These are phyloP conservation scores for Coix lacrymajobi DNA, from an alignment of 176 grass and related monocot species.

Conservation along the genomic window DNA sequence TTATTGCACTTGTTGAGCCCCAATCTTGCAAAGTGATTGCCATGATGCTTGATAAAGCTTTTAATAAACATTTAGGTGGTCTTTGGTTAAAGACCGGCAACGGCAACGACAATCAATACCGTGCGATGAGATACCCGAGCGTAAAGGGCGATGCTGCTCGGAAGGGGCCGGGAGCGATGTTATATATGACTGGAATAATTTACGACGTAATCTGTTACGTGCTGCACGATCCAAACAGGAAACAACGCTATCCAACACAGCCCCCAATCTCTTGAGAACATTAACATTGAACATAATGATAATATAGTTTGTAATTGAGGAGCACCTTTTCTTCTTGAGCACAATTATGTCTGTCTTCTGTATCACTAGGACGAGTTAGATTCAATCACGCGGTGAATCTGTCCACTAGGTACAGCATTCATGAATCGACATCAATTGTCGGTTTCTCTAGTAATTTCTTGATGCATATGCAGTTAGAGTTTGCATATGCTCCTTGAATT, in stretches of 20 bases:
- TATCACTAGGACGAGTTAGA: background rate
- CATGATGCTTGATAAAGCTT: no score
- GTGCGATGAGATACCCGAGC: no score
- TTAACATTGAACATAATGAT: background rate
- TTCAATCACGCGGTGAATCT: background rate
- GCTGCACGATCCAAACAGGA: no score
- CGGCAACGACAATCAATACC: no score
- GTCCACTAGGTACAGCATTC: background rate
- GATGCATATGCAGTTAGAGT: background rate
- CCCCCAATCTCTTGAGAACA: background rate
- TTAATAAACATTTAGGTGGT: no score
- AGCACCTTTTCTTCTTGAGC: background rate
- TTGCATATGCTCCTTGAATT: background rate
- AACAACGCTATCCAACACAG: no score
- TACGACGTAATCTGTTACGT: no score
- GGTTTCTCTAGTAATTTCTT: background rate
- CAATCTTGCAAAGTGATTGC: background rate
- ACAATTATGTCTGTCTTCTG: background rate
- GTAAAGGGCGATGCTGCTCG: no score
- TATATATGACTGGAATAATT: no score
- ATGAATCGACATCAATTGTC: background rate
- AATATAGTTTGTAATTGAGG: background rate
- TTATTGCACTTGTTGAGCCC: background rate
- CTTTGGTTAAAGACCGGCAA: no score
- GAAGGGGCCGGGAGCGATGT: no score